Evolutionary conservation across 1,284 basidiomycete genomes (phyloP).

Genomic region (Termitomyces sp.): DNA sequence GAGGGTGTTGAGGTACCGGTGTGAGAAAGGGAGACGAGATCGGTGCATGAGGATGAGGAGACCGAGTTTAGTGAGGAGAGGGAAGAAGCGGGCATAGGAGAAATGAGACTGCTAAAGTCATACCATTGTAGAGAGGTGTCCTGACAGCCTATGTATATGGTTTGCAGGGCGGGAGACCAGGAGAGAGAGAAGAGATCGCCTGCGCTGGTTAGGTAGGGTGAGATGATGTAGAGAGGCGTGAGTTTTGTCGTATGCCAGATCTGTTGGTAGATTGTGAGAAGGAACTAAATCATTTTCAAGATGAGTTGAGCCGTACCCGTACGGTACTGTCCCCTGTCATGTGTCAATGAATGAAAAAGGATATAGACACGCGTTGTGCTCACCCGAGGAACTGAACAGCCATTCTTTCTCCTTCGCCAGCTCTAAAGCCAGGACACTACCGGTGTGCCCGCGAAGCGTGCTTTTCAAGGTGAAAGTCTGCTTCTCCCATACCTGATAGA

Average conservation of each 20-base stretch:
- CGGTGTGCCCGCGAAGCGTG: constrained; percentile 81
- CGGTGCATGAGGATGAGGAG: constrained; percentile 16
- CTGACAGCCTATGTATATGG: constrained; percentile 86
- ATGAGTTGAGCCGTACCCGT: constrained; percentile 43
- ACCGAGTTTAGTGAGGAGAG: constrained; percentile 16
- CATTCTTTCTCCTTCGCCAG: constrained; percentile 73
- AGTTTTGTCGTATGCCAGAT: constrained; percentile 83
- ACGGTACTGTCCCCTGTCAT: constrained; percentile 77
- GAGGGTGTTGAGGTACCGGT: constrained; percentile 48
- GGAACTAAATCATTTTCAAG: constrained; percentile 7
- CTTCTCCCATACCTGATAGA: constrained; percentile 76
- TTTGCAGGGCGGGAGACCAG: constrained; percentile 70
- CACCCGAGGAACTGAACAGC: constrained; percentile 83
- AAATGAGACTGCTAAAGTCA: constrained; percentile 40
- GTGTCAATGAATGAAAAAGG: constrained; percentile 2
- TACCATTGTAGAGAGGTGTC: constrained; percentile 89
- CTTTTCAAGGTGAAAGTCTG: constrained; percentile 62
- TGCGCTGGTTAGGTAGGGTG: constrained; percentile 77
- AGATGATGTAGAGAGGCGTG: constrained; percentile 69
- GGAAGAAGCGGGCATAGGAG: constrained; percentile 10
- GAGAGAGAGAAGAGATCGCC: constrained; percentile 90
- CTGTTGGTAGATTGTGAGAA: constrained; percentile 31
- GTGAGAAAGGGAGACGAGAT: constrained; percentile 10
- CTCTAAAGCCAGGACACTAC: constrained; percentile 80
- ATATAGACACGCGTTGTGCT: constrained; percentile 17